Base-by-base conservation (phyloP, 2,329 filamentous ascomycete species). In the Hymenoscyphus linearis region DNA sequence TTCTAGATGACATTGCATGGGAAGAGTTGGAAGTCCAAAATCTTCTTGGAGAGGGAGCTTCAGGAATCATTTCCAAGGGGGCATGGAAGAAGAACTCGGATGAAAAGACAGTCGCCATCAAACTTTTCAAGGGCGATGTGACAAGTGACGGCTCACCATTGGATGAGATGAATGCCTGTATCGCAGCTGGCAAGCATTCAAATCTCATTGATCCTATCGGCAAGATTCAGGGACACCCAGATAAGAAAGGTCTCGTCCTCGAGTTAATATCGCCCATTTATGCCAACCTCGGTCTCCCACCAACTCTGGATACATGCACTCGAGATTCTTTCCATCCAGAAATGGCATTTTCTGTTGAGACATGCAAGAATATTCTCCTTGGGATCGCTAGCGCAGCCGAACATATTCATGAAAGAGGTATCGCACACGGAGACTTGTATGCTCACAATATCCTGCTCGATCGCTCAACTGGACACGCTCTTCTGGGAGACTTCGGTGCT, bases 91-190 rank as follows among this genome's bases (percentile, higher is more conserved):
- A 65, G 6, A 64, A 65, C 1, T 66, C 64, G 10, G 66, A 69
- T 3, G 66, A 68, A 27, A 72, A 75, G 37, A 70, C 76, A 13
- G 79, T 81, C 0, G 78, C 79, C 2, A 73, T 81, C 68, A 80
- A 81, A 66, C 69, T 81, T 6, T 81, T 81, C 71, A 76, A 75
- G 47, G 78, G 78, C n/a, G 71, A 74, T 9, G 70, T 79, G 12
- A 79, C 78, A 9, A 78, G 75, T 64, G 78, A 80, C 62, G 79
- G 79, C 14, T 76, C 75, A 4, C 79, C 79, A 0, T 68, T 73
- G n/a, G 79, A 81, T 66, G 79, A 81, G 68, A 78, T 81, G 77
- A 72, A 74, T 10, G 78, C 78, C 2, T 78, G 74, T 60, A 74
- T 80, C 56, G 72, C 73, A 0, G 79, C 79, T 0, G 79, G 78